Percentiles rank a stretch among this genome's conserved stretches.
These are phyloP conservation scores for Draba incana DNA, from an alignment of 345 rosid species.

Conservation along the genomic window DNA sequence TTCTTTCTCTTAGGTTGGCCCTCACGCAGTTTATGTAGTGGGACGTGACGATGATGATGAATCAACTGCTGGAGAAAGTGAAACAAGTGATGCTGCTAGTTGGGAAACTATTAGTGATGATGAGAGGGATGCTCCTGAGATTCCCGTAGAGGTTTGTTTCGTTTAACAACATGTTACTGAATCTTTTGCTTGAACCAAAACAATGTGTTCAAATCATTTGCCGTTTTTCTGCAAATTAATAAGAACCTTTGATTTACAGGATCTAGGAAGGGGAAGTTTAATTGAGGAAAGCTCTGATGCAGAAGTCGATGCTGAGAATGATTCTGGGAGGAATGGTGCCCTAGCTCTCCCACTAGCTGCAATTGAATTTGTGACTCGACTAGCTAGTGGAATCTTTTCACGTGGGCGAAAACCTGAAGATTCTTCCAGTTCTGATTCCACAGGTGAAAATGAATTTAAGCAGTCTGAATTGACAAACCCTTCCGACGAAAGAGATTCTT, in stretches of 20 bases:
- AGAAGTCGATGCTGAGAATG: constrained; percentile 47
- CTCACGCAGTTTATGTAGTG: constrained; percentile 95
- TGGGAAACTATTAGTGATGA: constrained; percentile 95
- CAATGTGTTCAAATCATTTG: background rate
- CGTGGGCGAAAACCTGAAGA: constrained; percentile 65
- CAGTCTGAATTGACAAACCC: constrained; percentile 37
- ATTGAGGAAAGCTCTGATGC: constrained; percentile 47
- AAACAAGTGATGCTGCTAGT: constrained; percentile 88
- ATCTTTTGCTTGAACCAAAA: constrained; percentile 24
- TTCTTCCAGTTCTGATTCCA: constrained; percentile 48
- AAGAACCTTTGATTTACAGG: constrained; percentile 51
- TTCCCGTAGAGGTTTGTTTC: constrained; percentile 71
- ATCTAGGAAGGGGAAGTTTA: constrained; percentile 45
- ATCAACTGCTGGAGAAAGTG: constrained; percentile 84
- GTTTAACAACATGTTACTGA: constrained; percentile 8
- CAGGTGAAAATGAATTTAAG: constrained; percentile 51
- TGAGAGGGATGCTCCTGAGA: constrained; percentile 61
- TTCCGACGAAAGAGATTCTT: constrained; percentile 46
- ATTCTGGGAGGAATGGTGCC: constrained; percentile 68
- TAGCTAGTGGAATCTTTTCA: constrained; percentile 86
- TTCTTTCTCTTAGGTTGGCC: constrained; percentile 77
- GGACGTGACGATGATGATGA: constrained; percentile 94
- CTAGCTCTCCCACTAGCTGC: constrained; percentile 89
- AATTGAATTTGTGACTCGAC: constrained; percentile 75
- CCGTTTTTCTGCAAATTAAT: constrained; percentile 22